phyloP scores from a whole-genome alignment of 805 yeast species.

The Martiniozyma abietophila region DNA sequence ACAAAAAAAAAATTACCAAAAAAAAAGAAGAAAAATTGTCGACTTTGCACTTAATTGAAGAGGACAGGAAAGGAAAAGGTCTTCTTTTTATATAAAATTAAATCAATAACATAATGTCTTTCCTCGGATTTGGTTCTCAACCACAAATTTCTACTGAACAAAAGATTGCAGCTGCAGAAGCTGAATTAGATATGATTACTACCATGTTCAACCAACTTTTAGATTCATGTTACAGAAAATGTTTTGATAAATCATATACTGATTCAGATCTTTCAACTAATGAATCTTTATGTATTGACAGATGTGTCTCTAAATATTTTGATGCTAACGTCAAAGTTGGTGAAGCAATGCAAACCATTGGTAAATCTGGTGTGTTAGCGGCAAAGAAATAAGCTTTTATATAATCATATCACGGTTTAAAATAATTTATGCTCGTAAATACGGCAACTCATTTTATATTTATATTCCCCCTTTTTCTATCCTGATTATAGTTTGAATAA shows the following conservation, averaged over 20 bases:
- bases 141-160: constrained; percentile 69
- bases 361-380: constrained; percentile 27
- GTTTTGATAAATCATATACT: constrained; percentile 57
- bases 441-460: background rate
- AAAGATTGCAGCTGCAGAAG: constrained; percentile 85
- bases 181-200: constrained; percentile 94
- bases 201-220: constrained; percentile 93
- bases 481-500: constrained; percentile 7
- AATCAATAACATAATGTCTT: too few relatives aligned
- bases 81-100: too few relatives aligned
- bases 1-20: too few relatives aligned
- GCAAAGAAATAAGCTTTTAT: constrained; percentile 6
- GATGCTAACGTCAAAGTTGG: constrained; percentile 93
- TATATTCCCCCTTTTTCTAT: constrained; percentile 1
- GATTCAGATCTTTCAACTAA: constrained; percentile 70
- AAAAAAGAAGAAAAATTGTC: too few relatives aligned
- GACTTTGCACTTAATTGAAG: too few relatives aligned
- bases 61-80: too few relatives aligned
- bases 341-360: constrained; percentile 43
- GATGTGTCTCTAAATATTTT: constrained; percentile 93
- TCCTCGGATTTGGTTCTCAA: constrained; percentile 61
- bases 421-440: too few relatives aligned
- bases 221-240: constrained; percentile 80
- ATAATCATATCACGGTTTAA: background rate
- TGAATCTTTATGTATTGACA: constrained; percentile 83